Base-by-base conservation (phyloP, 192 early-diverging fungal species). In the Linnemannia zychae region DNA sequence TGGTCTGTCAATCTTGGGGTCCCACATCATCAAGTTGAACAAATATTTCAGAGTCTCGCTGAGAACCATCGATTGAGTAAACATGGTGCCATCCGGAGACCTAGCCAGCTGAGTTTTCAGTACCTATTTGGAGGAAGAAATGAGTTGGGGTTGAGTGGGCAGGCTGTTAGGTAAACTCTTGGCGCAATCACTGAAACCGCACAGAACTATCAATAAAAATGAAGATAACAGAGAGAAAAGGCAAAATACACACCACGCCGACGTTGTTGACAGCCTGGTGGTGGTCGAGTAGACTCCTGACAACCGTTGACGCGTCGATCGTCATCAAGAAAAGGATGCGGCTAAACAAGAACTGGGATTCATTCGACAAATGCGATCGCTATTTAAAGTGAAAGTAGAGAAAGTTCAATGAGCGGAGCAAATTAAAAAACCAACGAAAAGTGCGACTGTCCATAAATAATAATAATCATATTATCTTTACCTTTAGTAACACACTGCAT, bases 281-380 rank as follows among this genome's bases (percentile, higher is more conserved):
- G 22, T 82, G 74, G 53, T 91, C 79, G 47, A 92, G 81, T 9
- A 93, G 53, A 17, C 67, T 72, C 66, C 88, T 38, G 18, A 91
- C 89, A 15, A 88, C 65, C 36, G 82, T 75, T 24, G 68, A 38
- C 11, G 88, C 74, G n/a, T 85, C 73, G 31, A 92, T 90, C 7
- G 93, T 95, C 44, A 93, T 77, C 38, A 96, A 78, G 80, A 96
- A 96, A 15, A 96, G 82, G 68, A 96, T 90, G 57, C 95, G 89
- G 52, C 89, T 83, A 11, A 89, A 77, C 33, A 95, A 82, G 79
- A 95, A 95, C 71, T 90, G 89, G 18, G 89, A 84, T 48, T 93
- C 91, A 11, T 87, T 72, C 22, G 89, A 89, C 11, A 91, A 53
- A 11, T 79, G 49, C 22, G 84, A 48, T 48, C 71, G 63, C 7